Percentiles rank a stretch among this genome's conserved stretches.
These are phyloP conservation scores for Flaveria trinervia DNA, from an alignment of 129 eudicot species.

Conservation along the genomic window DNA sequence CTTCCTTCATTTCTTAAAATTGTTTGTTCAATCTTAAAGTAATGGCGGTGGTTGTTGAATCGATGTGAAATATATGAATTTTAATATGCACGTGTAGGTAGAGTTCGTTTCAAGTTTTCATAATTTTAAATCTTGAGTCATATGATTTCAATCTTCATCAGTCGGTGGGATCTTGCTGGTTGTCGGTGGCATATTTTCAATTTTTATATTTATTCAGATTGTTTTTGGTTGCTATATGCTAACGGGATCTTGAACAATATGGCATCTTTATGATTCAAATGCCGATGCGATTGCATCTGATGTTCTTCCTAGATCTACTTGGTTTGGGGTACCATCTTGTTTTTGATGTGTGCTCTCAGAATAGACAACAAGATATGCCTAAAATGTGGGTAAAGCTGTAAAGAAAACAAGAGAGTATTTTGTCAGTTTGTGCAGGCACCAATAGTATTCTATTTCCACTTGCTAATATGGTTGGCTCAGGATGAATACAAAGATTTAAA, in stretches of 20 bases:
- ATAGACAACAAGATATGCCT: slow-evolving; percentile 19
- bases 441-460: slow-evolving; percentile 10
- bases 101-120: slow-evolving; percentile 36
- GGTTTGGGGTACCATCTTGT: slow-evolving; percentile 9
- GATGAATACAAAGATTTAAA: slow-evolving; percentile 13
- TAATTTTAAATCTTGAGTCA: neutral
- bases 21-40: slow-evolving; percentile 1
- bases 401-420: slow-evolving; percentile 22
- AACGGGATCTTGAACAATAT: slow-evolving; percentile 9
- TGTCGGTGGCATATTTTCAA: slow-evolving; percentile 26
- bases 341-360: slow-evolving; percentile 17
- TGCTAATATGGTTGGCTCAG: slow-evolving; percentile 9
- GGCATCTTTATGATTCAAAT: slow-evolving; percentile 17
- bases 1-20: slow-evolving; percentile 1
- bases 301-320: slow-evolving; percentile 28
- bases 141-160: neutral
- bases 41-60: slow-evolving; percentile 36
- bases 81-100: slow-evolving; percentile 34
- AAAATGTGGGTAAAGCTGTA: slow-evolving; percentile 23
- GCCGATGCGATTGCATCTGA: slow-evolving; percentile 24
- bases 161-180: slow-evolving; percentile 12
- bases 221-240: slow-evolving; percentile 10
- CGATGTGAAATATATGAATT: slow-evolving; percentile 23
- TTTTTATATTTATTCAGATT: slow-evolving; percentile 2
- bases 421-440: slow-evolving; percentile 28